Conservation (phyloP, 2,329 filamentous ascomycete species). For the Botrytis pseudocinerea region DNA sequence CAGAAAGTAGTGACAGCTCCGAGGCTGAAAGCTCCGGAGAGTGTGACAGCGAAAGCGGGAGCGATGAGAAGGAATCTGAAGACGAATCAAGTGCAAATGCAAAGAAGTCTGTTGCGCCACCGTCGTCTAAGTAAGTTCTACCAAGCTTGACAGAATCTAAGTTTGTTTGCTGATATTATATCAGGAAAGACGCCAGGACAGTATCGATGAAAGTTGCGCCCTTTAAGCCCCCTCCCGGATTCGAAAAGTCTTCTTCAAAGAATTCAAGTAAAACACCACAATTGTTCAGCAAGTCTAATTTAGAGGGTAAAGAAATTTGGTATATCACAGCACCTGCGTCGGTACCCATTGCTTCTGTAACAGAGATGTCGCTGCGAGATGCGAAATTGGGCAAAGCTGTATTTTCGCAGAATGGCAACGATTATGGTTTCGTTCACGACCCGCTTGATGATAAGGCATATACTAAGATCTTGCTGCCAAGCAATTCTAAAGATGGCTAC, state of each 20-base stretch:
- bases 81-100: conserved; percentile 20
- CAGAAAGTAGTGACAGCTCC: conserved; percentile 28
- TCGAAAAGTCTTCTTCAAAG: conserved; percentile 29
- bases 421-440: conserved; percentile 61
- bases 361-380: conserved; percentile 63
- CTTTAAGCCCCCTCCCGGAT: conserved; percentile 38
- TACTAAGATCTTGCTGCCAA: conserved; percentile 63
- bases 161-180: conserved; percentile 11
- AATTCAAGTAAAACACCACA: conserved; percentile 40
- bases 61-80: conserved; percentile 34
- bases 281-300: conserved; percentile 58
- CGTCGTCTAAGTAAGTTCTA: conserved; percentile 25
- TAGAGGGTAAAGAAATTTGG: conserved; percentile 75
- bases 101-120: not conserved
- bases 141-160: not conserved
- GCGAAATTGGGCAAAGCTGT: conserved; percentile 54
- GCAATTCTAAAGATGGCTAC: conserved; percentile 55
- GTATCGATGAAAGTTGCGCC: conserved; percentile 26
- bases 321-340: conserved; percentile 74
- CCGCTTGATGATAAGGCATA: conserved; percentile 51
- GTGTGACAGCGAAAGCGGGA: conserved; percentile 33
- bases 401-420: conserved; percentile 62
- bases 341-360: conserved; percentile 66
- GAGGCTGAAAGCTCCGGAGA: conserved; percentile 37
- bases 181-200: conserved; percentile 22